Conservation (phyloP, 2,329 filamentous ascomycete genomes). For the Hirsutella rhossiliensis region DNA sequence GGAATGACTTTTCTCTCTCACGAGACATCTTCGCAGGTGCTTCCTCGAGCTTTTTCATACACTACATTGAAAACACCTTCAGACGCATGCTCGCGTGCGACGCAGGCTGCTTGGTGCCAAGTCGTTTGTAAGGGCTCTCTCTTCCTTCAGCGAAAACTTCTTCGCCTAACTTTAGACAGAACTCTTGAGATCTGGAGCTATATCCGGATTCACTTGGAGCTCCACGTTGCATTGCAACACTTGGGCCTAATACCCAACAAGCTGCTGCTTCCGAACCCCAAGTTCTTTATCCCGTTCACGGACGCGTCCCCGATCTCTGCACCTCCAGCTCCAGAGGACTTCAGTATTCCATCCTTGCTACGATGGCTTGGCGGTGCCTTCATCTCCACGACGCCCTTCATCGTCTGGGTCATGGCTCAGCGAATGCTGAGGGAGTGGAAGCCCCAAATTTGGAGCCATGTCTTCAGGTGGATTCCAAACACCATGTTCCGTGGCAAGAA, state of each 20-base stretch:
- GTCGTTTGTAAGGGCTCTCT: conserved; percentile 14
- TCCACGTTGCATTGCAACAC: conserved; percentile 40
- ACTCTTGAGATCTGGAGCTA: conserved; percentile 25
- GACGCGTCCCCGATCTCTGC: conserved; percentile 34
- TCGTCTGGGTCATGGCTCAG: conserved; percentile 31
- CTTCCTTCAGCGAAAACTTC: not conserved
- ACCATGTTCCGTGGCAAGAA: conserved; percentile 18
- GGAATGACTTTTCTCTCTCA: conserved; percentile 16
- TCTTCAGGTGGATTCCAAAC: conserved; percentile 28
- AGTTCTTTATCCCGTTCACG: conserved; percentile 44
- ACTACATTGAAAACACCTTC: conserved; percentile 15
- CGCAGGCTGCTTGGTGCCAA: conserved; percentile 9
- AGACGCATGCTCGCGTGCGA: conserved; percentile 12
- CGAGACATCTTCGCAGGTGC: conserved; percentile 20
- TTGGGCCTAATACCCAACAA: conserved; percentile 31
- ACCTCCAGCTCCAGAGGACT: conserved; percentile 27
- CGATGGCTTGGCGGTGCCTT: conserved; percentile 30
- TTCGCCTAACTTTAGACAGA: conserved; percentile 11
- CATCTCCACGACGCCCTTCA: conserved; percentile 33
- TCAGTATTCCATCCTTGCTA: conserved; percentile 24
- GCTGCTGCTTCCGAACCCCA: conserved; percentile 28
- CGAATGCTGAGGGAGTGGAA: conserved; percentile 23
- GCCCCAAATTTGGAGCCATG: conserved; percentile 22
- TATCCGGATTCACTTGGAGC: conserved; percentile 35
- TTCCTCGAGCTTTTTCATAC: conserved; percentile 15